These are phyloP conservation scores for Rhazya stricta DNA, from an alignment of 257 asterid species.

Conservation along the genomic window DNA sequence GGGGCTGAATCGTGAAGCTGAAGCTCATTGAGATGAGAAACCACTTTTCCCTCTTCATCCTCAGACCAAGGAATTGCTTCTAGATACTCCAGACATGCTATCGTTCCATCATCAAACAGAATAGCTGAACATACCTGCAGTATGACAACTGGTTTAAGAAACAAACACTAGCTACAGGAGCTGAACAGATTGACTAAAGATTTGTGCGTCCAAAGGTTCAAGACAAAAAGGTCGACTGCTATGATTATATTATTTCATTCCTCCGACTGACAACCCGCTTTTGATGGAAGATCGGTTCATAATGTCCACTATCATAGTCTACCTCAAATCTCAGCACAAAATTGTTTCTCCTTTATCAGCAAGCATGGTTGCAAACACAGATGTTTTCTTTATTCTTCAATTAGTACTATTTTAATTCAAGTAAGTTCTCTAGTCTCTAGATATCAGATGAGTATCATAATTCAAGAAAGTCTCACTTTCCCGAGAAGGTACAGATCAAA, in stretches of 20 bases:
- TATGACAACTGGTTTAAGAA: not conserved
- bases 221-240: not conserved
- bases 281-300: not conserved
- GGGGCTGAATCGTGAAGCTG: conserved; percentile 38
- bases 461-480: not conserved
- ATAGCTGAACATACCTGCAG: conserved; percentile 72
- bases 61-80: conserved; percentile 92
- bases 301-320: not conserved
- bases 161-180: not conserved
- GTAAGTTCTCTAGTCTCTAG: no score
- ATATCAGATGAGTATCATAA: not conserved
- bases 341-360: not conserved
- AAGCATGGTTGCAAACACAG: not conserved
- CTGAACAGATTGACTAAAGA: not conserved
- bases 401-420: not conserved
- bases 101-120: conserved; percentile 65
- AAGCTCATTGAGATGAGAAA: conserved; percentile 54
- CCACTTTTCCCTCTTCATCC: conserved; percentile 67
- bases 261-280: not conserved
- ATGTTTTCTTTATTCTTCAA: not conserved
- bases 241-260: not conserved
- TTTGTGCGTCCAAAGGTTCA: not conserved
- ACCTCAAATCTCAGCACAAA: not conserved
- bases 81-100: conserved; percentile 68
- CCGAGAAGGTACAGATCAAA: not conserved